Evolutionary conservation across 2,329 filamentous ascomycete species (phyloP).

Genomic region (Neopestalotiopsis sp.): DNA sequence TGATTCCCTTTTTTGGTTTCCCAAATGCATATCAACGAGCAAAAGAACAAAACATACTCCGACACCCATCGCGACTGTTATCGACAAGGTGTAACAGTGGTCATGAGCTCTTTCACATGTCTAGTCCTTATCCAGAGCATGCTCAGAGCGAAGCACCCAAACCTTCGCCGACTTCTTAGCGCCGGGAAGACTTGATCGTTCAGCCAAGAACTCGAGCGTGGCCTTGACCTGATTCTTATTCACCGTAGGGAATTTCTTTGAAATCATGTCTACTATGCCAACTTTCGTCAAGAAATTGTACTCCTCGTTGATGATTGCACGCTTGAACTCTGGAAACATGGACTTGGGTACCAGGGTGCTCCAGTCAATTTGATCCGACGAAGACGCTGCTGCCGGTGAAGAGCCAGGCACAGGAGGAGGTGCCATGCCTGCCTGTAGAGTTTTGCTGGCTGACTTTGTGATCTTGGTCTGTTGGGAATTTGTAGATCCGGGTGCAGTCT

Average conservation of each 20-base stretch:
- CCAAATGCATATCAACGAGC: not conserved
- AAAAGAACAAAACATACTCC: not conserved
- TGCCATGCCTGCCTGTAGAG: conserved; percentile 23
- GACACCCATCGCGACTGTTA: not conserved
- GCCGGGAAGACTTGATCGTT: conserved; percentile 48
- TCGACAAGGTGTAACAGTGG: not conserved
- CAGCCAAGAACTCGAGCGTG: conserved; percentile 70
- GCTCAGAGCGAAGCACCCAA: conserved; percentile 32
- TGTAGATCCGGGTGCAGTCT: not conserved
- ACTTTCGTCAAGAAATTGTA: conserved; percentile 66
- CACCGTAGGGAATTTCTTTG: conserved; percentile 74
- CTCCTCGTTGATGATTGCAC: conserved; percentile 70
- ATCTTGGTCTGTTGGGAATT: conserved; percentile 3
- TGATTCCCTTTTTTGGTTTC: not conserved
- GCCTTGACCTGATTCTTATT: conserved; percentile 73
- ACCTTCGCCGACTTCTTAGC: conserved; percentile 65
- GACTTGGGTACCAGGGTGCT: conserved; percentile 57
- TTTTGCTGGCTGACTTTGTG: conserved; percentile 15
- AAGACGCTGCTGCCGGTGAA: not conserved
- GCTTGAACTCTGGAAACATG: conserved; percentile 69
- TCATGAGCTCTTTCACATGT: not conserved
- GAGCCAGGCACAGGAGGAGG: conserved; percentile 24
- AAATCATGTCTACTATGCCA: conserved; percentile 75
- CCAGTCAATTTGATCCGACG: conserved; percentile 3
- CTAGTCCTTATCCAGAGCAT: conserved; percentile 16